Base-by-base conservation (phyloP, 257 asterid genomes). In the Solanum sejunctum region DNA sequence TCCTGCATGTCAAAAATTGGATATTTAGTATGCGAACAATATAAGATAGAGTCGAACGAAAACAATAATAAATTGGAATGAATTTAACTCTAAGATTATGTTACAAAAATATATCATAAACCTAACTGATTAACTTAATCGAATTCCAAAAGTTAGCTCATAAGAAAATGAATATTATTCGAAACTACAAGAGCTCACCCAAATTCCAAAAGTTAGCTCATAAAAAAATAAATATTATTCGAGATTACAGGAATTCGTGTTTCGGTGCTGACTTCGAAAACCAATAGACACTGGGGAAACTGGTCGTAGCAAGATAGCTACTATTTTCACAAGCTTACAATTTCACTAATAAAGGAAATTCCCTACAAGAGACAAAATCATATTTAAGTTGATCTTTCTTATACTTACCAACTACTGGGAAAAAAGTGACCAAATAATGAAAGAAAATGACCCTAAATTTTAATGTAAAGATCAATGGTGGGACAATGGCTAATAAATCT, bases 31-130 rank as follows among this genome's bases (percentile, higher is more conserved):
- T 6, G 26, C 20, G 28, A 3, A 58, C 26, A 58, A 58, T 58
- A 58, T 3, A 58, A 8, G 10, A 58, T 3, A 58, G 26, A 0
- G 1, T 0, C 3, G 3, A 58, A n/a, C 15, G n/a, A 20, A 0
- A 10, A 58, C 1, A 58, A 58, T 58, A 0, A 58, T 58, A 58
- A 58, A 20, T 58, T n/a, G 0, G 0, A 58, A n/a, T 9, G 0
- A 1, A 3, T n/a, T 2, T n/a, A 58, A n/a, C 13, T 20, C 1
- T 58, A n/a, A n/a, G n/a, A 58, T 58, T 12, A 20, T 20, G 10
- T 6, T 57, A 57, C 20, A 45, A 3, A 57, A 20, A 20, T 57
- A 6, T 0, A 57, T 57, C 11, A 57, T 2, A 9, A 21, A 58
- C 3, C 10, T 0, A 58, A 20, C 64, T 58, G 47, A 0, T 7